phyloP scores from a whole-genome alignment of 2,329 filamentous ascomycete genomes.

The Colletotrichum liaoningense region DNA sequence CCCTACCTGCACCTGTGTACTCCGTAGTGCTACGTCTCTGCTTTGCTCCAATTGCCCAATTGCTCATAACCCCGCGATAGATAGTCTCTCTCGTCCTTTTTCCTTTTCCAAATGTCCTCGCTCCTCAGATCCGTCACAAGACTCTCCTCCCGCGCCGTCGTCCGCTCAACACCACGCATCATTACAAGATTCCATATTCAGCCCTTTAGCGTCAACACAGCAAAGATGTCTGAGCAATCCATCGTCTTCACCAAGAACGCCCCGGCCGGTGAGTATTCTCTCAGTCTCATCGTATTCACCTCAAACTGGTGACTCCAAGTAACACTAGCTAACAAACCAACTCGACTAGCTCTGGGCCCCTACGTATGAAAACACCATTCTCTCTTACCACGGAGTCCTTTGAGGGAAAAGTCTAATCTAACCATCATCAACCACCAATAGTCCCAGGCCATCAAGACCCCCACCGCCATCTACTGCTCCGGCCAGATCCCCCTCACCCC shows the following conservation, averaged over 20 bases:
- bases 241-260: conserved; percentile 70
- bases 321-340: conserved; percentile 19
- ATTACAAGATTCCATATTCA: conserved; percentile 6
- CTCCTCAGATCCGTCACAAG: conserved; percentile 34
- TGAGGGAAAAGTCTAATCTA: background rate
- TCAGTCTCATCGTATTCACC: too few species aligned
- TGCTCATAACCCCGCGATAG: conserved; percentile 7
- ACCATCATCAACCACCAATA: conserved; percentile 44
- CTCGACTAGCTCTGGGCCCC: conserved; percentile 65
- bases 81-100: background rate
- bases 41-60: background rate
- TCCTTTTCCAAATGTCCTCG: conserved; percentile 27
- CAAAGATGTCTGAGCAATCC: conserved; percentile 45
- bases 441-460: conserved; percentile 76
- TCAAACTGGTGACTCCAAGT: too few species aligned
- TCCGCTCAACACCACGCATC: background rate
- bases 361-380: conserved; percentile 62
- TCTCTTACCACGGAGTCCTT: too few species aligned
- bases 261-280: conserved; percentile 62
- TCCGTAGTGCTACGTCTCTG: too few species aligned
- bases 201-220: conserved; percentile 22
- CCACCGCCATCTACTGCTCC: conserved; percentile 74
- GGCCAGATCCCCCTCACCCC: conserved; percentile 78
- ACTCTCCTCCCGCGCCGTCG: conserved; percentile 26
- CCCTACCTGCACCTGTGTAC: background rate